Conservation (phyloP, 2,329 filamentous ascomycete species). For the Coniella vitis region DNA sequence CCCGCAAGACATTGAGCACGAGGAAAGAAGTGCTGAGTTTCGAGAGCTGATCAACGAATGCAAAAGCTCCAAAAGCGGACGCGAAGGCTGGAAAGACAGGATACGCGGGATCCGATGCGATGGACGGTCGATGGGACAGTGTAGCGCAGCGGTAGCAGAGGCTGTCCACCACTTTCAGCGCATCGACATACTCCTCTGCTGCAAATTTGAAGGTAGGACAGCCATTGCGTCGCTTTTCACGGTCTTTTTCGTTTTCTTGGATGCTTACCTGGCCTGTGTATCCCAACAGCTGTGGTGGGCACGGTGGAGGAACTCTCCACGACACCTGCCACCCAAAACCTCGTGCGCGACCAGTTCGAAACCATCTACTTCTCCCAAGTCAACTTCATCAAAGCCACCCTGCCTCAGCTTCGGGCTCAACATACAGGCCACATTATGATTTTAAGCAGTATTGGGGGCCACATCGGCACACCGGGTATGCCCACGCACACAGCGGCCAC, state of each 20-base stretch:
- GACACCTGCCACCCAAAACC: conserved; percentile 62
- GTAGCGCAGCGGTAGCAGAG: conserved; percentile 80
- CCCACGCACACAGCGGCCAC: conserved; percentile 87
- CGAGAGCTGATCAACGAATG: conserved; percentile 69
- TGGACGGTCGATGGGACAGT: conserved; percentile 58
- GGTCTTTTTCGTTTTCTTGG: background rate
- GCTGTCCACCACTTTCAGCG: conserved; percentile 77
- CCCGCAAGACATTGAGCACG: conserved; percentile 71
- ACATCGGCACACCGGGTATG: conserved; percentile 87
- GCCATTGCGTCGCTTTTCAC: background rate
- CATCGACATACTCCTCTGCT: conserved; percentile 86
- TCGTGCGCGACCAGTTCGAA: conserved; percentile 89
- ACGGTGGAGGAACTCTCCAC: conserved; percentile 85
- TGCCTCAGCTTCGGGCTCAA: conserved; percentile 73
- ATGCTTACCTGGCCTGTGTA: background rate
- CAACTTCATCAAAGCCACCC: conserved; percentile 85
- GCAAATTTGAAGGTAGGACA: conserved; percentile 69
- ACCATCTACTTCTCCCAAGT: conserved; percentile 91
- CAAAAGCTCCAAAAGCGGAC: conserved; percentile 54
- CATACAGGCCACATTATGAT: conserved; percentile 86
- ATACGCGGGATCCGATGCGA: conserved; percentile 61
- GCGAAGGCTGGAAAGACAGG: conserved; percentile 74
- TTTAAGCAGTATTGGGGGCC: conserved; percentile 82
- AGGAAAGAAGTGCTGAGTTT: conserved; percentile 70
- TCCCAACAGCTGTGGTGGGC: conserved; percentile 66